Evolutionary conservation across 257 asterid genomes (phyloP), one percentile per base, ranked within the genome.

Genomic region (Solanum bulbocastanum): DNA sequence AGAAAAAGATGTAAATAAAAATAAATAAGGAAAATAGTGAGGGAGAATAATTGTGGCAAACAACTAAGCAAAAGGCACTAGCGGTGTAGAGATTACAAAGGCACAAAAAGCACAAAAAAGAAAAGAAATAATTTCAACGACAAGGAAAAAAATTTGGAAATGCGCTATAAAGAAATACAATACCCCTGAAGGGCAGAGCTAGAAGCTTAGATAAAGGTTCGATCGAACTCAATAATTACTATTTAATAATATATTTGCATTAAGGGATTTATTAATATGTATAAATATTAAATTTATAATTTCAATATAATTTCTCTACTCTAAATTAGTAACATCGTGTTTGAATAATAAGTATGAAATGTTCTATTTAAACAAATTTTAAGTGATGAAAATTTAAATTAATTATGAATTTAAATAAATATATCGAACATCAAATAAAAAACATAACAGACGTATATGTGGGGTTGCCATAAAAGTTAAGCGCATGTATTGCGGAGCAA

Each of bases 1-100:
- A 23, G 5, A n/a, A 78, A n/a, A 0, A n/a, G 14, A 7, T 0
- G 7, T 7, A 9, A 4, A 27, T 27, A 27, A 42, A 78, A 42
- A 76, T 1, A 79, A 27, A 42, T 79, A 5, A 42, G 39, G 83
- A n/a, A 78, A 42, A 42, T 8, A 27, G 68, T 8, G 40, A 15
- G 42, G 42, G 20, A 30, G 65, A 81, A 30, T 8, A 35, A 46
- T 15, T 69, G 71, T 69, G 83, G 87, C 36, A 44, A 44, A 69
- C 87, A 86, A 69, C 83, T 69, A 44, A 71, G 83, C 46, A 86
- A 40, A 36, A 86, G 15, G 33, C 68, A 69, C 76, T 52, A 37
- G 27, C 42, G 40, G 40, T n/a, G 18, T 3, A 65, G 27, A 42
- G 27, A 16, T 25, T 39, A 62, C 81, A 69, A 30, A 65, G 27